A percentile compares a stretch with the other conserved stretches of the same genome.
phyloP scores from a whole-genome alignment of 768 basidiomycete genomes.

The Daedaleopsis sinensis region DNA sequence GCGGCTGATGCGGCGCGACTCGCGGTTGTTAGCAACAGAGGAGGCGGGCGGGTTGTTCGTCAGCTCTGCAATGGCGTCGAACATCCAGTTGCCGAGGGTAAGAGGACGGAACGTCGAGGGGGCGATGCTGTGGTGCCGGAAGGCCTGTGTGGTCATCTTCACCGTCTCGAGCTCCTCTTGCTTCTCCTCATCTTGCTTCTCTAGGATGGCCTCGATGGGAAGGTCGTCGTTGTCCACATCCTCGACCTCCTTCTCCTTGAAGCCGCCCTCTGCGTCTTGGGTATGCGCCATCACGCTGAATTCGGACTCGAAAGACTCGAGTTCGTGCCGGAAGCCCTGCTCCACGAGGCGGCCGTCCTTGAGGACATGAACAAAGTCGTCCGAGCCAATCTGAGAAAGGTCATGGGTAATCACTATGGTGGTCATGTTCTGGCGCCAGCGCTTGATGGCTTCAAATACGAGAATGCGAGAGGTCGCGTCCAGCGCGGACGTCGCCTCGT shows the following conservation, averaged over 20 bases:
- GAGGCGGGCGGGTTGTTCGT: slow-evolving; percentile 39
- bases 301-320: slow-evolving; percentile 66
- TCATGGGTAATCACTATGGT: slow-evolving; percentile 97
- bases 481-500: slow-evolving; percentile 82
- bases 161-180: slow-evolving; percentile 31
- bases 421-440: slow-evolving; percentile 77
- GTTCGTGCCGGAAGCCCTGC: slow-evolving; percentile 83
- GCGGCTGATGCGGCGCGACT: slow-evolving; percentile 34
- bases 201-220: slow-evolving; percentile 50
- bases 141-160: slow-evolving; percentile 31
- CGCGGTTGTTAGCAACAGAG: slow-evolving; percentile 28
- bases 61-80: slow-evolving; percentile 73
- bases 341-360: slow-evolving; percentile 79
- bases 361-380: slow-evolving; percentile 94
- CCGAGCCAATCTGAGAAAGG: slow-evolving; percentile 71
- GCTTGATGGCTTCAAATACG: slow-evolving; percentile 73
- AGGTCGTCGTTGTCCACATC: slow-evolving; percentile 38
- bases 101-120: slow-evolving; percentile 51
- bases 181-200: slow-evolving; percentile 45
- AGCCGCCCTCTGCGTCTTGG: slow-evolving; percentile 58
- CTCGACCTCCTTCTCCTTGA: slow-evolving; percentile 39
- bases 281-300: slow-evolving; percentile 70
- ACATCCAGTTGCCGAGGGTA: slow-evolving; percentile 83
- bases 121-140: slow-evolving; percentile 47
- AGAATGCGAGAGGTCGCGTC: slow-evolving; percentile 86